Conservation (phyloP, 208 protist species). For the Spongospora subterranea region DNA sequence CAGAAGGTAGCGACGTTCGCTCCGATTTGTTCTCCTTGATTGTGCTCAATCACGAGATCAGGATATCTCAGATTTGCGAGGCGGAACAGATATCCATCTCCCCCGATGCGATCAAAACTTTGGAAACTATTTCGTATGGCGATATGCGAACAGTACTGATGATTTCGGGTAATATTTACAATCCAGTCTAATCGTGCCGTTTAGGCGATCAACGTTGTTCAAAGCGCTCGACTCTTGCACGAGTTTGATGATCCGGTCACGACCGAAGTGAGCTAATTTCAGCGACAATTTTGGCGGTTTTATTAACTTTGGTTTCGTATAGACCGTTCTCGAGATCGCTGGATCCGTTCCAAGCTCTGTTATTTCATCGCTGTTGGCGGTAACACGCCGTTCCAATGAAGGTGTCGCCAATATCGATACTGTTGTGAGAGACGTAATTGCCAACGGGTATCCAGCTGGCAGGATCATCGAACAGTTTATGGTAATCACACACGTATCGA, state of each 20-base stretch:
- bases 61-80: conserved; percentile 77
- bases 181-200: background rate
- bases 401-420: conserved; percentile 61
- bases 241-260: background rate
- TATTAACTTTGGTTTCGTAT: background rate
- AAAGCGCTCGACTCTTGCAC: conserved; percentile 37
- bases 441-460: conserved; percentile 76
- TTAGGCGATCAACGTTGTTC: conserved; percentile 33
- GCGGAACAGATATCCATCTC: conserved; percentile 83
- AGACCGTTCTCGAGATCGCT: conserved; percentile 23
- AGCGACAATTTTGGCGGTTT: background rate
- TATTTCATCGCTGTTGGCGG: background rate
- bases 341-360: background rate
- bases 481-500: background rate
- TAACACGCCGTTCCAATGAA: background rate
- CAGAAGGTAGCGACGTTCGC: background rate
- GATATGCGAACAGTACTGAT: conserved; percentile 89
- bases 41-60: conserved; percentile 79
- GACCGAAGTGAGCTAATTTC: background rate
- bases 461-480: conserved; percentile 74
- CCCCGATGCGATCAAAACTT: conserved; percentile 66
- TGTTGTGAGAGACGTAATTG: conserved; percentile 69
- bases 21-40: background rate
- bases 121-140: conserved; percentile 80
- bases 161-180: background rate